Percentiles rank a stretch among this genome's conserved stretches.
phyloP scores from a whole-genome alignment of 257 asterid genomes.

The Petunia secreta region DNA sequence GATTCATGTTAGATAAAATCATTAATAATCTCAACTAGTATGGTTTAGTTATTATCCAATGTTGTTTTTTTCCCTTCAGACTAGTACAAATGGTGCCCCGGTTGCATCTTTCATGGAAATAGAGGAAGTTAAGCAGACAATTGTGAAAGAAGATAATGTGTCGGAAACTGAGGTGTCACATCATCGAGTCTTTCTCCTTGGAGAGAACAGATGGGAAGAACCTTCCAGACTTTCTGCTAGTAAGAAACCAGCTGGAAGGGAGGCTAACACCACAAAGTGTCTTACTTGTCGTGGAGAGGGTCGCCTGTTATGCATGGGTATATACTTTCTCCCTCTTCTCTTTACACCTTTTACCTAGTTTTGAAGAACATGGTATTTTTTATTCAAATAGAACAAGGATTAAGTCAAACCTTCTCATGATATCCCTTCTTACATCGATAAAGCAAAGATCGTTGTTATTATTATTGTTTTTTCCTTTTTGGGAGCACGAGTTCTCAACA shows the following conservation, averaged over 20 bases:
- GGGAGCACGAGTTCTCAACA: not conserved
- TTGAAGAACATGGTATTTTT: not conserved
- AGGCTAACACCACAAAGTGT: constrained; percentile 49
- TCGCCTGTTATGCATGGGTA: constrained; percentile 91
- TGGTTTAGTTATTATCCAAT: not conserved
- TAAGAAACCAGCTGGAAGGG: constrained; percentile 40
- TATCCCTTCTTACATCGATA: not conserved
- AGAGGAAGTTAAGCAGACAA: constrained; percentile 49
- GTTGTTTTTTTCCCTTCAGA: constrained; percentile 21
- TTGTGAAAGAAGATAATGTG: constrained; percentile 37
- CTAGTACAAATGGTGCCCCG: constrained; percentile 65
- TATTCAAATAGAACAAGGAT: not conserved
- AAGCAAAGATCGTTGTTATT: not conserved
- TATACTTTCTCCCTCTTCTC: constrained; percentile 13
- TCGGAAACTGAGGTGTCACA: constrained; percentile 43
- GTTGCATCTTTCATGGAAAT: constrained; percentile 42
- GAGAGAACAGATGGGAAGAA: constrained; percentile 98
- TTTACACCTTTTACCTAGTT: not conserved
- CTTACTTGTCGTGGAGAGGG: constrained; percentile 88
- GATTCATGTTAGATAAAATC: not conserved
- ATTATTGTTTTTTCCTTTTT: not conserved
- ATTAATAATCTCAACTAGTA: not conserved
- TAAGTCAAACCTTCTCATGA: not conserved
- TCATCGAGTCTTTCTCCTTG: constrained; percentile 83
- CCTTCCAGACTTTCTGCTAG: constrained; percentile 72